Evolutionary conservation across 23 red algal species (phyloP), one percentile per base, ranked within the genome.

Genomic region (Chondrus crispus): DNA sequence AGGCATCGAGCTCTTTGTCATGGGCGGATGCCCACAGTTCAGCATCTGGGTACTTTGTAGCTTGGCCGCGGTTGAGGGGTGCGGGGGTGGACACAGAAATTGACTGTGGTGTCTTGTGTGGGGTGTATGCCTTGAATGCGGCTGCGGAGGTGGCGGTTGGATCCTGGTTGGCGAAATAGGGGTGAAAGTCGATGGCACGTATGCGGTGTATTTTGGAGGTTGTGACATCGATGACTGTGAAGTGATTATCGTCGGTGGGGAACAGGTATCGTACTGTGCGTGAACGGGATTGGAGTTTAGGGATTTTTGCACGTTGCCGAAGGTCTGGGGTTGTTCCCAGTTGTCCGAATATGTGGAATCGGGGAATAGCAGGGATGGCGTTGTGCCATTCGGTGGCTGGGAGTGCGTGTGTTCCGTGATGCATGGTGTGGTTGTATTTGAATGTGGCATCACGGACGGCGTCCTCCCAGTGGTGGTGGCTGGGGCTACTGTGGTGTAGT

Each of bases 151-250:
- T 88, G 37, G 11, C 10, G 14, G 83, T 32, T 10, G 83, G 83
- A 11, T 87, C 83, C 43, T 20, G 39, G 16, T 52, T n/a, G 37
- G 46, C 19, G 49, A 74, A 46, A 28, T 75, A 74, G 29, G 84
- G 84, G 5, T 88, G 3, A n/a, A 88, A 88, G 49, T 88, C 84
- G 1, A 41, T 43, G 45, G 64, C 66, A 41, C 84, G 35, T 28
- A 77, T 62, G 16, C 32, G 33, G 37, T 77, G 66, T 24, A 54
- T 58, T 9, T 24, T 3, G 2, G 24, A 26, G 66, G 66, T 88
- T 7, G 19, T 8, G 8, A 73, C 44, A 40, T 88, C 64, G 18
- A 70, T 45, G 20, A 88, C 53, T 54, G 30, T 40, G 9, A 53
- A 33, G n/a, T 52, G n/a, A 16, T 62, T 58, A 13, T 16, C 44